Base-by-base conservation (phyloP, 108 stramenopile genomes). In the Pseudonitzschia delicatissima region DNA sequence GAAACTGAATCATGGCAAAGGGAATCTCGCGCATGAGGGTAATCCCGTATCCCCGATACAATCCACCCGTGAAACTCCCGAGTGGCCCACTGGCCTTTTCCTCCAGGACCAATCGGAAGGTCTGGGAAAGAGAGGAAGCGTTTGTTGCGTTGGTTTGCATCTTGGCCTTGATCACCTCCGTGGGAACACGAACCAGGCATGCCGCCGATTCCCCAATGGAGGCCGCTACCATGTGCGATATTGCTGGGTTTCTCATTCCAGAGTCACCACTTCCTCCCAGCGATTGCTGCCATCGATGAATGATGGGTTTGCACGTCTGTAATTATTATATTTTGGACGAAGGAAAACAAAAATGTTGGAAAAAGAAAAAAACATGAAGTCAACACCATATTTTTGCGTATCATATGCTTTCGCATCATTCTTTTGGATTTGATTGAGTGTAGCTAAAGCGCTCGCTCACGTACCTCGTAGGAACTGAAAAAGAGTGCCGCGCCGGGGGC, bases 121-220 rank as follows among this genome's bases (percentile, higher is more conserved):
- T 92, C 32, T 73, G 58, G 0, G 50, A 31, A 26, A 93, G 63
- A 20, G 69, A 45, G 5, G 81, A 44, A 9, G 84, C 84, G 26
- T 40, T 72, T 64, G 42, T 55, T 57, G 88, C 64, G 53, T 77
- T 74, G 1, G 85, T 90, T 79, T 99, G 99, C 96, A 97, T 95
- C 48, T 91, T 93, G 33, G 95, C 87, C 80, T 99, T 99, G 59
- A 99, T 74, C 2, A 98, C 95, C 72, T 99, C 99, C 11, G 96
- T 96, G 6, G 99, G 99, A 12, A 98, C 98, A 0, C 99, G 90
- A 0, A 99, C 94, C 40, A 98, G 71, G 74, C 97, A 97, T 12
- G 97, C 98, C 34, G 87, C 85, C 5, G 92, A 67, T 66, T 99
- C 99, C 11, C 96, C 99, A 15, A 87, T 69, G 2, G 81, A 82